These are phyloP conservation scores for Tripterygium wilfordii DNA, from an alignment of 177 flowering plant species.

Conservation along the genomic window DNA sequence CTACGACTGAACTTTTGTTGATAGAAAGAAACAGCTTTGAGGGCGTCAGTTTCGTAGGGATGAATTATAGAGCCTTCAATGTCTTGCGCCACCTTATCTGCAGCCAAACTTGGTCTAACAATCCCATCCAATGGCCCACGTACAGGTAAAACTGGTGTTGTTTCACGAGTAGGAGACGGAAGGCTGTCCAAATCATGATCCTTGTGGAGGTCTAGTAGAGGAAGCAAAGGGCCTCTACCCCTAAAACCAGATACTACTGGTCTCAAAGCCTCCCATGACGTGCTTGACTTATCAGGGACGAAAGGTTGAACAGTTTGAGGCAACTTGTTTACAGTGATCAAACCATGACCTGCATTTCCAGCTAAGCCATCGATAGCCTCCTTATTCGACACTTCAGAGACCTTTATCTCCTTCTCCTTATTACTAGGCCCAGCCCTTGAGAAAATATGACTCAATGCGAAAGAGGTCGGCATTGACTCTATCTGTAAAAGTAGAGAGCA, in stretches of 20 bases:
- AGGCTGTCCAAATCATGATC: conserved; percentile 85
- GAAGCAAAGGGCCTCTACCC: conserved; percentile 40
- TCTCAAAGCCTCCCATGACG: conserved; percentile 21
- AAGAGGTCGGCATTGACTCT: conserved; percentile 34
- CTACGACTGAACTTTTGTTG: conserved; percentile 76
- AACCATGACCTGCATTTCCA: conserved; percentile 16
- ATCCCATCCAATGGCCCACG: conserved; percentile 22
- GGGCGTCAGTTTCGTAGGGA: conserved; percentile 78
- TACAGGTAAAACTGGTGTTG: conserved; percentile 22
- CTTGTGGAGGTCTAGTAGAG: conserved; percentile 73
- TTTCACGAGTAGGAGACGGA: conserved; percentile 87
- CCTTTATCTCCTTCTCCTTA: conserved; percentile 16
- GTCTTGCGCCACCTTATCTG: conserved; percentile 13
- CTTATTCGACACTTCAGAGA: conserved; percentile 7
- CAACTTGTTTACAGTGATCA: conserved; percentile 16
- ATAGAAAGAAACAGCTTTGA: conserved; percentile 79
- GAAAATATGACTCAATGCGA: conserved; percentile 14
- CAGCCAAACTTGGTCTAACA: conserved; percentile 17
- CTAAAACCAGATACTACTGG: conserved; percentile 23
- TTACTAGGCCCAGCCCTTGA: conserved; percentile 13
- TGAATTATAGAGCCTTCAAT: conserved; percentile 25
- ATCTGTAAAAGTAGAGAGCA: conserved; percentile 46
- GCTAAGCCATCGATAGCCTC: conserved; percentile 14
- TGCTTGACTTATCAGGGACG: conserved; percentile 12
- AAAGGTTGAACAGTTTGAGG: conserved; percentile 18